Base-by-base conservation (phyloP, 148 eudicot genomes). In the Mesembryanthemum crystallinum region DNA sequence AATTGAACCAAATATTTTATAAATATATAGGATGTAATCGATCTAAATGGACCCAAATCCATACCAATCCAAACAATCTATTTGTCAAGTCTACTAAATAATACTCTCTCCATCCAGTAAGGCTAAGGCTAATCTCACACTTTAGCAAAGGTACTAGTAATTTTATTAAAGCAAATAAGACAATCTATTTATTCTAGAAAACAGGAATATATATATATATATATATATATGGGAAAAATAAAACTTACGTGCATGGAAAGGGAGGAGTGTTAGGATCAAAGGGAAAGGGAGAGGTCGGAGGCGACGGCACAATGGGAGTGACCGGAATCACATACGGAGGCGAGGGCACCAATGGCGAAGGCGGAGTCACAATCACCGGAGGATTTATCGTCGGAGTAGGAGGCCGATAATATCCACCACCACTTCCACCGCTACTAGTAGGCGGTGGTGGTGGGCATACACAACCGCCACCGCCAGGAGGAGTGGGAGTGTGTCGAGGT, bases 161-260 rank as follows among this genome's bases (percentile, higher is more conserved):
- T 23, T 4, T 57, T 3, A 57, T n/a, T n/a, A n/a, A 57, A n/a
- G 61, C n/a, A 18, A 4, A 7, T 57, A 57, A 39, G 5, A n/a
- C 3, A 23, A 57, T n/a, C 1, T 20, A 52, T 0, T 52, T 52
- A 17, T n/a, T 21, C 24, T 0, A 24, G 8, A 0, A n/a, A 28
- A 3, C 13, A 27, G 7, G 52, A 6, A 72, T 12, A 7, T n/a
- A 51, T 0, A 54, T 7, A 4, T 32, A 47, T n/a, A n/a, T n/a
- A n/a, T n/a, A n/a, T n/a, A n/a, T n/a, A n/a, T n/a, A n/a, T n/a
- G 27, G 27, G 9, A 63, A 27, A 15, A 5, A n/a, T 6, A 1
- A 37, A 67, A 86, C 98, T 92, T 89, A 94, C 98, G 83, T 81
- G 97, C 94, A 90, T 51, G 94, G 83, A 78, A 88, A 86, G 64